Evolutionary conservation across 208 protist genomes (phyloP), one percentile per base, ranked within the genome.

Genomic region (Crithidia thermophila): DNA sequence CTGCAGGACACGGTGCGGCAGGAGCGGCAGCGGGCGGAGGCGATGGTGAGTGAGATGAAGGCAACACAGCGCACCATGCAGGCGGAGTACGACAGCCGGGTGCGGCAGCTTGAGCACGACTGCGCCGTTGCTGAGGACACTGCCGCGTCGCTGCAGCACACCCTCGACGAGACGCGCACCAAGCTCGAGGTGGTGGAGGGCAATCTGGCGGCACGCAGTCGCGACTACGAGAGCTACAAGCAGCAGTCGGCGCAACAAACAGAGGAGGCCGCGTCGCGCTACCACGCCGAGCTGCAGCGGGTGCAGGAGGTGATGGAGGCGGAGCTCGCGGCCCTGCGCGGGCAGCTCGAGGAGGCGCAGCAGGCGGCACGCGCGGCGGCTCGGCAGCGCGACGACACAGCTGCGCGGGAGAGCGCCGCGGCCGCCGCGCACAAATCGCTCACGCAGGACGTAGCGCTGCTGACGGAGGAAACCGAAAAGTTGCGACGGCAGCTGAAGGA

Each of bases 241-340:
- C 28, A 47, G 53, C 46, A 53, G 16, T 27, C 46, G 4, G 62
- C 63, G 33, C 77, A 68, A 31, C 65, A 72, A 40, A 40, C 36
- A 5, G 27, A 61, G 47, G 47, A 61, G 7, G 69, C 75, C 21
- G 53, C 69, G 72, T 55, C 62, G n/a, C 53, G 63, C 11, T 58
- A 80, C 37, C 52, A 58, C 18, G 72, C 59, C 0, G 78, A 85
- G 33, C 40, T 84, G 61, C 64, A 79, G 37, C 55, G 75, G 1
- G 75, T 87, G 52, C 80, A 67, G 36, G 67, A 43, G 21, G 60
- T 77, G 23, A 67, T 89, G 68, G 72, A 87, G 58, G 68, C 72
- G 58, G 86, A 92, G 70, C 34, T 87, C 62, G 36, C 45, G 14
- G 49, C 46, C 23, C 67, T 81, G 30, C 78, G 72, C 16, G 21